Evolutionary conservation across 2,329 filamentous ascomycete genomes (phyloP).

Genomic region (Elsinoe perseae): DNA sequence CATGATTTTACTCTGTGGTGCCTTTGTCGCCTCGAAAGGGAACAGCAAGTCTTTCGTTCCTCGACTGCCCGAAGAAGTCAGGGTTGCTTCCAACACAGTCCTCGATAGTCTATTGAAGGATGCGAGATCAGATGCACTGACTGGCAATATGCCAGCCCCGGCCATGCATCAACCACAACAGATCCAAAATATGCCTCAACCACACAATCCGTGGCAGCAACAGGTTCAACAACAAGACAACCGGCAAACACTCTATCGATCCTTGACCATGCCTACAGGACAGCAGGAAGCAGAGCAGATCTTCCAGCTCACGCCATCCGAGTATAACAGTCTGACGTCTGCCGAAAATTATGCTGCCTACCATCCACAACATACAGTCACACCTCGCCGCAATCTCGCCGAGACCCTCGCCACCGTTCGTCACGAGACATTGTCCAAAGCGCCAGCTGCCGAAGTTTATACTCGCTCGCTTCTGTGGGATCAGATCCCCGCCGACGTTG

Average conservation of each 20-base stretch:
- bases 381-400: constrained; percentile 57
- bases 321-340: constrained; percentile 73
- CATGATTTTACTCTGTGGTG: constrained; percentile 94
- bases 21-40: constrained; percentile 85
- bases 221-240: constrained; percentile 11
- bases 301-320: constrained; percentile 75
- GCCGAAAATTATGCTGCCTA: not conserved
- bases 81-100: constrained; percentile 67
- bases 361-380: constrained; percentile 32
- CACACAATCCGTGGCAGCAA: constrained; percentile 12
- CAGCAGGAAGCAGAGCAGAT: constrained; percentile 82
- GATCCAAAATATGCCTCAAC: not conserved
- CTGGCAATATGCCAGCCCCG: not conserved
- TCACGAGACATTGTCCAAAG: constrained; percentile 38
- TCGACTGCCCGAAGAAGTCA: constrained; percentile 70
- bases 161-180: constrained; percentile 1
- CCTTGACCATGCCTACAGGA: constrained; percentile 56
- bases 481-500: constrained; percentile 83
- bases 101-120: constrained; percentile 78
- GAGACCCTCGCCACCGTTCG: constrained; percentile 77
- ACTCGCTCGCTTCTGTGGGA: constrained; percentile 90
- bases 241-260: constrained; percentile 36
- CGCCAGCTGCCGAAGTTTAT: constrained; percentile 76
- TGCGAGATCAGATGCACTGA: constrained; percentile 48
- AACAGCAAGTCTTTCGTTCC: constrained; percentile 58